phyloP scores from a whole-genome alignment of 2,329 filamentous ascomycete species.

The Phialemoniopsis sp. region DNA sequence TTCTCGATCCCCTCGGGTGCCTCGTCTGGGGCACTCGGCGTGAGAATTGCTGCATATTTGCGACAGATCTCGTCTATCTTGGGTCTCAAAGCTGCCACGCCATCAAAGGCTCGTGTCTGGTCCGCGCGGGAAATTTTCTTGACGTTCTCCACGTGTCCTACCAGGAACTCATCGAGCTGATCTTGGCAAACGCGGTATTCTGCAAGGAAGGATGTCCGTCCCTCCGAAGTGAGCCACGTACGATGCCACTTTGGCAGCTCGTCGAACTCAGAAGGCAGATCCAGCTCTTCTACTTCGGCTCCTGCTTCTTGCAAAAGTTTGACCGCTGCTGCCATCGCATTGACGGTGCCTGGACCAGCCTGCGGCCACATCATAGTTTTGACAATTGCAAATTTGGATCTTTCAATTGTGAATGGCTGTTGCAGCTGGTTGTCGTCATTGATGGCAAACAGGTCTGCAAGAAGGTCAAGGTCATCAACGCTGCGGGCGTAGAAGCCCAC shows the following conservation, averaged over 20 bases:
- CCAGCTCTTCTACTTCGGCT: slow-evolving; percentile 51
- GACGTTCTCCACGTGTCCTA: slow-evolving; percentile 46
- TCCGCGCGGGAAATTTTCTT: slow-evolving; percentile 35
- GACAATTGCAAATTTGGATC: slow-evolving; percentile 48
- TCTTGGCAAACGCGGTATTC: slow-evolving; percentile 46
- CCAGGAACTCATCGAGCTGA: slow-evolving; percentile 38
- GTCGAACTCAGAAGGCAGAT: slow-evolving; percentile 44
- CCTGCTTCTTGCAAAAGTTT: slow-evolving; percentile 38
- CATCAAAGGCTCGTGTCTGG: slow-evolving; percentile 51
- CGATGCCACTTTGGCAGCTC: slow-evolving; percentile 47
- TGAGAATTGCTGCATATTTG: slow-evolving; percentile 50
- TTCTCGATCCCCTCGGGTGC: slow-evolving; percentile 48
- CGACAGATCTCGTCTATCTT: slow-evolving; percentile 47
- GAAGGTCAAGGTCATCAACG: slow-evolving; percentile 52
- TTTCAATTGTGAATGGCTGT: slow-evolving; percentile 28
- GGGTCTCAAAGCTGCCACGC: slow-evolving; percentile 48
- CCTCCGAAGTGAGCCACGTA: slow-evolving; percentile 46
- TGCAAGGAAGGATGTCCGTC: slow-evolving; percentile 45
- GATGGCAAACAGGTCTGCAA: slow-evolving; percentile 50
- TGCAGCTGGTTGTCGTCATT: slow-evolving; percentile 39
- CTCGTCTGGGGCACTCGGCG: slow-evolving; percentile 55
- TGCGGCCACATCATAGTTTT: slow-evolving; percentile 48
- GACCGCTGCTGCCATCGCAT: slow-evolving; percentile 34
- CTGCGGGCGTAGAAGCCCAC: slow-evolving; percentile 56
- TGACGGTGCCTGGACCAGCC: slow-evolving; percentile 36